Conservation (phyloP, 345 rosid species). For the Cardamine chenopodiifolia region DNA sequence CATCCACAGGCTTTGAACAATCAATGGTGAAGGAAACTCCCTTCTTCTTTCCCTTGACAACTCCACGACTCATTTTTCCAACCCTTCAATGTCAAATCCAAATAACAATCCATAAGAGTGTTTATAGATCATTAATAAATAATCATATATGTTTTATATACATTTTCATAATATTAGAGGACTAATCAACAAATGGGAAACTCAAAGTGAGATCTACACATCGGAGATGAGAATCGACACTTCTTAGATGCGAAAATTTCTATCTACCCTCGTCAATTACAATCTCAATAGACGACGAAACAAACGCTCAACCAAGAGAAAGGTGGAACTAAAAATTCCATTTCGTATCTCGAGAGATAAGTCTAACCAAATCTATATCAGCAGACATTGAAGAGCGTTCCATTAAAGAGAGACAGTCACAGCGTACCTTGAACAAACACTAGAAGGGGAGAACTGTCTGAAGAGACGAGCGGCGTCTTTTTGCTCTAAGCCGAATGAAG, state of each 20-base stretch:
- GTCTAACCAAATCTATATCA: slow-evolving; percentile 2
- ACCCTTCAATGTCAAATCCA: slow-evolving; percentile 20
- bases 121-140: background rate
- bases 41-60: slow-evolving; percentile 50
- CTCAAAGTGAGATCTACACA: background rate
- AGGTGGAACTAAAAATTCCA: background rate
- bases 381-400: background rate
- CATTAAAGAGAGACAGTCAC: background rate
- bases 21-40: slow-evolving; percentile 47
- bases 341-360: background rate
- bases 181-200: background rate
- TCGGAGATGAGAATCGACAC: background rate
- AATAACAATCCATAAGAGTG: background rate
- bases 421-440: slow-evolving; percentile 29
- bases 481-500: slow-evolving; percentile 20
- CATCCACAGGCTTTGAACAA: slow-evolving; percentile 48
- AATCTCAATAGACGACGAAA: background rate
- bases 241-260: background rate
- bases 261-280: background rate
- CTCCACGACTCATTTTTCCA: slow-evolving; percentile 46
- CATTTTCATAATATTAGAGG: background rate
- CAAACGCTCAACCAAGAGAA: background rate
- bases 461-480: slow-evolving; percentile 36
- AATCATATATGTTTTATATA: background rate
- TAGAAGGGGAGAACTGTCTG: slow-evolving; percentile 33